Base-by-base conservation (phyloP, 257 asterid species). In the Coffea canephora region DNA sequence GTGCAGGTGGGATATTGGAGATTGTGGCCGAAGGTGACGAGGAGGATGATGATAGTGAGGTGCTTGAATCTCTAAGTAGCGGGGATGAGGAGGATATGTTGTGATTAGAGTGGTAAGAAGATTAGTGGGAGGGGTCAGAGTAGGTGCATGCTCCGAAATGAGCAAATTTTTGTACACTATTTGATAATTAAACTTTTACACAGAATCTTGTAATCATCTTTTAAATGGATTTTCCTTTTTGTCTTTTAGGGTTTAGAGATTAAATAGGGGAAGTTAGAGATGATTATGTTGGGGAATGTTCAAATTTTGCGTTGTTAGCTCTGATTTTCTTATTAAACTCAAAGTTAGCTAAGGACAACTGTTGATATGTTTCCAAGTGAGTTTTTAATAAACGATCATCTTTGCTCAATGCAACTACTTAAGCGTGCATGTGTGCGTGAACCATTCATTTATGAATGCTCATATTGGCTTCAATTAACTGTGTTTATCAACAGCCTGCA, bases 11-110 rank as follows among this genome's bases (percentile, higher is more conserved):
- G 77, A 73, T 94, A 52, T 70, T 93, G 80, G 98, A 90, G 89
- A 87, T 96, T 6, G 86, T 89, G 55, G 80, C 90, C 0, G 98
- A 91, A 59, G 96, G 91, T 16, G 95, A 91, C 2, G 99, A 89
- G 61, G 98, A 87, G 61, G 98, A 87, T 50, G 97, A 93, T 55
- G 87, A 83, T 77, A 89, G 91, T 78, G 96, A 89, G 25, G 66
- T 84, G 52, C 79, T 90, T n/a, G 97, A 88, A 77, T 90, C 91
- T 11, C 86, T 82, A 64, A 90, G 98, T 25, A 91, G 96, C 67
- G 98, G 86, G 64, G 96, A 91, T 79, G 99, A 91, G 62, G 97
- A 89, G 13, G 91, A 89, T 75, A 57, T 87, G 46, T 75, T 80
- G 87, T 83, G 82, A 81, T 41, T 39, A 18, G 52, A 8, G 23